phyloP scores from a whole-genome alignment of 805 yeast species.

The Zygosaccharomyces siamensis region DNA sequence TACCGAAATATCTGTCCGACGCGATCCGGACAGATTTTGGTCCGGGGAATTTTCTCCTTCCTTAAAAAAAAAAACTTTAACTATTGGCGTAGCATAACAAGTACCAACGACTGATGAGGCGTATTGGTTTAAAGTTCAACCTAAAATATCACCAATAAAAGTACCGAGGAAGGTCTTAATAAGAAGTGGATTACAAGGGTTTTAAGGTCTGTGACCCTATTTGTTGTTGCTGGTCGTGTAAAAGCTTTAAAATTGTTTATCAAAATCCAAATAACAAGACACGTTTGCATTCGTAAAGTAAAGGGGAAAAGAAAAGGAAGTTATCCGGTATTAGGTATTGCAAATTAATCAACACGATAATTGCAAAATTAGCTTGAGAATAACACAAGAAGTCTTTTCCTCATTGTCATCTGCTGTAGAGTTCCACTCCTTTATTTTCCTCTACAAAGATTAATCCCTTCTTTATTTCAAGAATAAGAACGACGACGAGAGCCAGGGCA shows the following conservation, averaged over 20 bases:
- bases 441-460: conserved; percentile 1
- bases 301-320: background rate
- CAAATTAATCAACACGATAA: background rate
- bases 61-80: background rate
- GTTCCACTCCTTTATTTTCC: conserved; percentile 6
- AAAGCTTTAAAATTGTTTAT: background rate
- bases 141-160: background rate
- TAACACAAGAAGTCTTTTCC: background rate
- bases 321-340: background rate
- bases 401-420: background rate
- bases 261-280: background rate
- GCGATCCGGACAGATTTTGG: background rate
- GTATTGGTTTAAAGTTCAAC: background rate
- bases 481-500: background rate
- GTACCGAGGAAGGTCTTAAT: background rate
- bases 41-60: background rate
- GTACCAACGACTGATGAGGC: background rate
- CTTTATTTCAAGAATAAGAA: background rate
- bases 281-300: background rate
- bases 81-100: background rate
- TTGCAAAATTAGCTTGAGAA: background rate
- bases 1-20: no score
- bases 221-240: background rate
- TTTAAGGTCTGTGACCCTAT: background rate
- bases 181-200: background rate